Percentiles rank a stretch among this genome's conserved stretches.
phyloP scores from a whole-genome alignment of 495 filamentous ascomycete species.

The Zalerion maritima region DNA sequence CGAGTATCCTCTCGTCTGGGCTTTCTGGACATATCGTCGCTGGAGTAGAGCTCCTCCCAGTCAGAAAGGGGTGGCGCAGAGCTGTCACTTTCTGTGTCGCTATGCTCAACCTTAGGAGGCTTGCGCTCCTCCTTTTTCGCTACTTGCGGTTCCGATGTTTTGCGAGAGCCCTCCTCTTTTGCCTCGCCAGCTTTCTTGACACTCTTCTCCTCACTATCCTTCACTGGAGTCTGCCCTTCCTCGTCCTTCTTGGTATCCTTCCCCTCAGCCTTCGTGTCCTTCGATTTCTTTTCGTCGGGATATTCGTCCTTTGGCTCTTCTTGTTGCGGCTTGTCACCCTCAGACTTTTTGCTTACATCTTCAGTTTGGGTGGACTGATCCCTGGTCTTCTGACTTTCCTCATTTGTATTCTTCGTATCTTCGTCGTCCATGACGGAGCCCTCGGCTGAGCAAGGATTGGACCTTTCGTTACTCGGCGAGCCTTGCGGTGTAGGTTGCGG shows the following conservation, averaged over 20 bases:
- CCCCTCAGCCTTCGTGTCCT: slow-evolving; percentile 4
- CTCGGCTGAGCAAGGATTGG: too few species aligned
- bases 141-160: too few species aligned
- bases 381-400: slow-evolving; percentile 7
- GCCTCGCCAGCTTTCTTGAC: slow-evolving; percentile 4
- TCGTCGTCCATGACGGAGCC: background rate
- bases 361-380: slow-evolving; percentile 5
- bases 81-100: slow-evolving; percentile 28
- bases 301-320: slow-evolving; percentile 10
- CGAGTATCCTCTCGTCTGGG: slow-evolving; percentile 21
- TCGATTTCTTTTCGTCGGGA: slow-evolving; percentile 6
- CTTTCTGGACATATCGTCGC: slow-evolving; percentile 35
- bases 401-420: slow-evolving; percentile 7
- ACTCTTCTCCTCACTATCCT: slow-evolving; percentile 8
- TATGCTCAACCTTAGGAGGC: too few species aligned
- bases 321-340: slow-evolving; percentile 4
- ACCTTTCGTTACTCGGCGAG: background rate
- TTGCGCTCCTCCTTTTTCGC: too few species aligned
- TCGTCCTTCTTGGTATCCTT: slow-evolving; percentile 7
- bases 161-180: slow-evolving; percentile 2
- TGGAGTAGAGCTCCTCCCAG: slow-evolving; percentile 35
- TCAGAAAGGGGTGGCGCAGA: slow-evolving; percentile 34
- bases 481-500: slow-evolving; percentile 3
- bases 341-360: slow-evolving; percentile 1
- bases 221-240: slow-evolving; percentile 5